A percentile compares a stretch with the other conserved stretches of the same genome.
These are phyloP conservation scores for Cryptosporidium baileyi DNA, from an alignment of 169 alveolate species.

Conservation along the genomic window DNA sequence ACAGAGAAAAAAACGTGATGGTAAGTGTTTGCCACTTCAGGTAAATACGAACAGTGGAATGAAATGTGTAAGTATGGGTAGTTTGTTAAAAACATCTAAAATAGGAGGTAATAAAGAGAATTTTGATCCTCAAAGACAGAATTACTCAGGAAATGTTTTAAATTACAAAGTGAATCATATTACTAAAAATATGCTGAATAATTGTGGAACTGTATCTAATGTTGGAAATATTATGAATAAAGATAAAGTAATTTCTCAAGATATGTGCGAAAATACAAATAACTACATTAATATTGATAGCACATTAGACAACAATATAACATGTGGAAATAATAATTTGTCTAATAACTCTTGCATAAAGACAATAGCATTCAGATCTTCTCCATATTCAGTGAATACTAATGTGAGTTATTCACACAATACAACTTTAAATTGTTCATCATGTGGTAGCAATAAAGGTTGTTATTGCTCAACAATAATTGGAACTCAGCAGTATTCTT, in stretches of 20 bases:
- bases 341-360: neutral
- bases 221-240: neutral
- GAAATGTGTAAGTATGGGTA: conserved; percentile 21
- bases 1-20: conserved; percentile 64
- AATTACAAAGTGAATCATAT: neutral
- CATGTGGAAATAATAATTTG: neutral
- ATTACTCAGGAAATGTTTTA: conserved; percentile 2
- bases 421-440: conserved; percentile 2
- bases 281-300: neutral
- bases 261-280: neutral
- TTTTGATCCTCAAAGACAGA: conserved; percentile 55
- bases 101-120: conserved; percentile 38
- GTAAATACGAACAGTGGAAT: conserved; percentile 7
- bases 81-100: conserved; percentile 5
- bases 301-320: neutral
- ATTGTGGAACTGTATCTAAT: neutral
- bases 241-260: conserved; percentile 1
- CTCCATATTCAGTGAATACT: conserved; percentile 24
- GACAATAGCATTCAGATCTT: conserved; percentile 10
- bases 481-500: neutral
- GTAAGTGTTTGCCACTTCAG: conserved; percentile 27
- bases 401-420: neutral
- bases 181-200: neutral
- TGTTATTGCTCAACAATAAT: conserved; percentile 20
- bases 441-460: conserved; percentile 6